These are phyloP conservation scores for Cladosporium austrohemisphaericum DNA, from an alignment of 2,329 filamentous ascomycete genomes.

Conservation along the genomic window DNA sequence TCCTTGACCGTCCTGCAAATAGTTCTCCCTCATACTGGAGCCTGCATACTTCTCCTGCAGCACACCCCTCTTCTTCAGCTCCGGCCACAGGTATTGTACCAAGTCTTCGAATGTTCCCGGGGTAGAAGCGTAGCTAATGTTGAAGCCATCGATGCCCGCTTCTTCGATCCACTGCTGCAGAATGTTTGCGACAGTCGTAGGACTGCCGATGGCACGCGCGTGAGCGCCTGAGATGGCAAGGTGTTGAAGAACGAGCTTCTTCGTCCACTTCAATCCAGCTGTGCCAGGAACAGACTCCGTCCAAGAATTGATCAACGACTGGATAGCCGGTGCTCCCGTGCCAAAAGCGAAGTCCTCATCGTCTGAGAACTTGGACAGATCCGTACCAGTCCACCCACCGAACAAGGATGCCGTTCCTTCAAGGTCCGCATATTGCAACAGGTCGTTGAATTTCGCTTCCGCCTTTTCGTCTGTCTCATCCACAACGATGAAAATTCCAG, in stretches of 20 bases:
- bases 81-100: constrained; percentile 36
- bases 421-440: constrained; percentile 42
- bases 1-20: constrained; percentile 26
- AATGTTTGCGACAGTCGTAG: constrained; percentile 44
- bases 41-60: constrained; percentile 30
- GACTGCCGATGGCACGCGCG: constrained; percentile 37
- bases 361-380: constrained; percentile 41
- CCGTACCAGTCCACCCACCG: constrained; percentile 47
- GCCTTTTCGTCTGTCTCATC: constrained; percentile 45
- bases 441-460: constrained; percentile 40
- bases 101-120: constrained; percentile 40
- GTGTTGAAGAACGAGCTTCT: constrained; percentile 42
- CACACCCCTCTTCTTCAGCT: constrained; percentile 34
- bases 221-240: constrained; percentile 43
- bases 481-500: constrained; percentile 43
- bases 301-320: constrained; percentile 45
- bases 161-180: constrained; percentile 45
- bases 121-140: constrained; percentile 43
- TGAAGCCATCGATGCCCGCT: constrained; percentile 43
- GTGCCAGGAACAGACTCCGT: constrained; percentile 41
- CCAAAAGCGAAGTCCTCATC: constrained; percentile 45
- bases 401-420: constrained; percentile 46
- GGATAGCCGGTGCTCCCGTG: constrained; percentile 34
- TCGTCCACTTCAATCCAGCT: constrained; percentile 43
- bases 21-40: constrained; percentile 28